A percentile compares a stretch with the other conserved stretches of the same genome.
Evolutionary conservation across 129 eudicot species (phyloP).

Genomic region (Pittosporum tobira): DNA sequence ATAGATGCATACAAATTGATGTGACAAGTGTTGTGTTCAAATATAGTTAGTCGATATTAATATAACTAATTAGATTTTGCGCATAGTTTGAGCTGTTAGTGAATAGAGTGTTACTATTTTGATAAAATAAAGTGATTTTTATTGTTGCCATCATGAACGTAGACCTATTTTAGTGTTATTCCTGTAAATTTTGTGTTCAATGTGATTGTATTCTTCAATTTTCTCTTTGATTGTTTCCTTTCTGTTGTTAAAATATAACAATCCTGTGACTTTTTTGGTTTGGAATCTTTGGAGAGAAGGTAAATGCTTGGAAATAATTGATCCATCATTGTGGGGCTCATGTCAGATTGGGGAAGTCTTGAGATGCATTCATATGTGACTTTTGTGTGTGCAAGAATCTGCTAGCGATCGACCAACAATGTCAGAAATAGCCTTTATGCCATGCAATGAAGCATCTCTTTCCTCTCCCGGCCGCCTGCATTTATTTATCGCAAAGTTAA

Average conservation of each 20-base stretch:
- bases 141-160: too few species aligned
- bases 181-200: too few species aligned
- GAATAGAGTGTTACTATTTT: too few species aligned
- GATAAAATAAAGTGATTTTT: too few species aligned
- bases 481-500: slow-evolving; percentile 24
- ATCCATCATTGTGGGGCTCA: slow-evolving; percentile 28
- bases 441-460: slow-evolving; percentile 31
- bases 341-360: slow-evolving; percentile 24
- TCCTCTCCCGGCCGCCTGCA: slow-evolving; percentile 48
- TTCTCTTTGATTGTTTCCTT: too few species aligned
- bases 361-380: slow-evolving; percentile 49
- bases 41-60: too few species aligned
- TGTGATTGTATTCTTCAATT: too few species aligned
- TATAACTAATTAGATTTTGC: too few species aligned
- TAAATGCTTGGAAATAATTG: slow-evolving; percentile 24
- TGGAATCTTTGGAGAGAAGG: slow-evolving; percentile 58
- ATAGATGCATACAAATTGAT: too few species aligned
- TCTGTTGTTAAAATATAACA: neutral
- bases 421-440: slow-evolving; percentile 40
- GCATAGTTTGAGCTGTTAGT: too few species aligned
- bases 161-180: too few species aligned
- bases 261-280: slow-evolving; percentile 19
- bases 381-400: slow-evolving; percentile 54
- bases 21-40: too few species aligned
- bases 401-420: slow-evolving; percentile 50